phyloP scores from a whole-genome alignment of 2,329 filamentous ascomycete species.

The Onygena corvina region DNA sequence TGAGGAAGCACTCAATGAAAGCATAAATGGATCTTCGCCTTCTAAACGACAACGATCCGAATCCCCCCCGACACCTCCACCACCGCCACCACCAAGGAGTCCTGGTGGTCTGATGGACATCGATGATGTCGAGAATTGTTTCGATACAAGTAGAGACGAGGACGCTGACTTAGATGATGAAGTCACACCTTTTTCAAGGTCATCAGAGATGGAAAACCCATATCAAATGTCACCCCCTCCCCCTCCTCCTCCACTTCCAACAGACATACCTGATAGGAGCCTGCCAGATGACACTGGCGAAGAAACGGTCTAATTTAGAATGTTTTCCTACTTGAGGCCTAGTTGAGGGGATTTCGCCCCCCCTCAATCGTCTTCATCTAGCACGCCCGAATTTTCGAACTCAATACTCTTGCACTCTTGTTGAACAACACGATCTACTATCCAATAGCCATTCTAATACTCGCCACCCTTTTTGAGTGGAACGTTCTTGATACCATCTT shows the following conservation, averaged over 20 bases:
- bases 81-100: conserved; percentile 22
- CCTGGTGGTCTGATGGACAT: background rate
- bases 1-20: conserved; percentile 17
- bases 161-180: conserved; percentile 2
- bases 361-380: background rate
- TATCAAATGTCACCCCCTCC: background rate
- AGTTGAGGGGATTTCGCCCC: background rate
- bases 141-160: background rate
- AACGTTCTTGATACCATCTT: conserved; percentile 1
- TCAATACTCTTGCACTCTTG: background rate
- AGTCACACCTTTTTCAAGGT: background rate
- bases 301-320: background rate
- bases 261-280: conserved; percentile 17
- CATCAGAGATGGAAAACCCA: background rate
- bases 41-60: conserved; percentile 17
- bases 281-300: conserved; percentile 5
- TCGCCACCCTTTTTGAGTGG: background rate
- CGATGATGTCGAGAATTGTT: background rate
- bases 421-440: background rate
- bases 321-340: background rate
- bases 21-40: conserved; percentile 15
- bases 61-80: conserved; percentile 21
- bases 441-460: background rate
- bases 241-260: conserved; percentile 20
- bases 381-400: background rate